Percentiles rank a stretch among this genome's conserved stretches.
phyloP scores from a whole-genome alignment of 257 asterid species.

The Fraxinus anomala region DNA sequence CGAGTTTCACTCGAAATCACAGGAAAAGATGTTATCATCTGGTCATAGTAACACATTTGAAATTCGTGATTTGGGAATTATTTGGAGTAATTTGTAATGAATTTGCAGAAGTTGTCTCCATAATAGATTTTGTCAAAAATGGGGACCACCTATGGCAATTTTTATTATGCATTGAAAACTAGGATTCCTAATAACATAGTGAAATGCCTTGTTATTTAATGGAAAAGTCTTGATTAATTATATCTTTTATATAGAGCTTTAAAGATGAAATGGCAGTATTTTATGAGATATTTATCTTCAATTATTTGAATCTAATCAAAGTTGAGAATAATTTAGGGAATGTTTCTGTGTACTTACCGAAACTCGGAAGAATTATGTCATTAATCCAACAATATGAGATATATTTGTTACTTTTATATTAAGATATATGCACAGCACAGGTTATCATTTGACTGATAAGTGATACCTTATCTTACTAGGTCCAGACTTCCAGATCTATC shows the following conservation, averaged over 20 bases:
- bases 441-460: no score
- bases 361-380: not conserved
- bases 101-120: not conserved
- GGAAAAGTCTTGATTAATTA: no score
- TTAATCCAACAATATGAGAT: not conserved
- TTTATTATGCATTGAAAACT: not conserved
- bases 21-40: not conserved
- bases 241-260: not conserved
- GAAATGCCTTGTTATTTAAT: not conserved
- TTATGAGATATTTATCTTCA: not conserved
- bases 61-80: not conserved
- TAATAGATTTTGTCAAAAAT: not conserved
- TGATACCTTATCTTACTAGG: not conserved
- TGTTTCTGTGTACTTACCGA: not conserved
- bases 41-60: not conserved
- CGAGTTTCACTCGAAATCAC: constrained; percentile 12
- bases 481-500: not conserved
- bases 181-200: not conserved
- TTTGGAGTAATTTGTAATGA: not conserved
- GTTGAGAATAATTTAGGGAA: not conserved
- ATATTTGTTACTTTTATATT: no score
- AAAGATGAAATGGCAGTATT: not conserved
- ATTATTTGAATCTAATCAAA: not conserved
- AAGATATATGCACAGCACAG: not conserved
- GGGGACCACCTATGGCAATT: not conserved